A percentile compares a stretch with the other conserved stretches of the same genome.
phyloP scores from a whole-genome alignment of 805 yeast genomes.

The Zygosaccharomyces rouxii region DNA sequence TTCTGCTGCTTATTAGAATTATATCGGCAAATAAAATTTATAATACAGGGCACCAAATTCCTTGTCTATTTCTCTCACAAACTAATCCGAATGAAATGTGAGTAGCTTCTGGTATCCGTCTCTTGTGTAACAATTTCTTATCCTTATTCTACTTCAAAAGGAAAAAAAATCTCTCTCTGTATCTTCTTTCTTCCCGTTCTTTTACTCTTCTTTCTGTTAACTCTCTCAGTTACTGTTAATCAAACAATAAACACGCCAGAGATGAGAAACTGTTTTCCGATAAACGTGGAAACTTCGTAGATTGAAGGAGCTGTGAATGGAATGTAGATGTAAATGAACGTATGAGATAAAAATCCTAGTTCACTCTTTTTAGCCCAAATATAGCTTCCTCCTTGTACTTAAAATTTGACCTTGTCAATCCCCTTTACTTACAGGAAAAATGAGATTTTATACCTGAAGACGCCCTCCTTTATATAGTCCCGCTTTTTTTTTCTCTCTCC shows the following conservation, averaged over 20 bases:
- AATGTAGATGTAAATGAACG: not conserved
- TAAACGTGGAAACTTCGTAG: not conserved
- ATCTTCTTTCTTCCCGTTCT: not conserved
- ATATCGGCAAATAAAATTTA: constrained; percentile 3
- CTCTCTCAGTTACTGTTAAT: not conserved
- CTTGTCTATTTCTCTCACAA: not conserved
- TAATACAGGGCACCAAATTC: constrained; percentile 3
- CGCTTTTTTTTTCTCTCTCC: not conserved
- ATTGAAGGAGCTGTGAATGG: not conserved
- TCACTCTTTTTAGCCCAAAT: not conserved
- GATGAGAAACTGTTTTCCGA: not conserved
- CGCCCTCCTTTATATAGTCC: constrained; percentile 2
- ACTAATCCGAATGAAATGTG: not conserved
- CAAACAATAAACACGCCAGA: not conserved
- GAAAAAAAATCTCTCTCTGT: not conserved
- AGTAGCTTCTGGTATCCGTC: constrained; percentile 4
- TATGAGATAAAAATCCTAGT: not conserved
- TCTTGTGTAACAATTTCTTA: not conserved
- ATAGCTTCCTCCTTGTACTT: not conserved
- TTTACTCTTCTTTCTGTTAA: not conserved
- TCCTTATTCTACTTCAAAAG: not conserved
- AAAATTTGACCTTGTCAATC: not conserved
- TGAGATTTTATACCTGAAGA: not conserved
- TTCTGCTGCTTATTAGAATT: constrained; percentile 6
- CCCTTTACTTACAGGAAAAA: not conserved